Conservation (phyloP, 2,329 filamentous ascomycete species). For the Microascus cirrosus region DNA sequence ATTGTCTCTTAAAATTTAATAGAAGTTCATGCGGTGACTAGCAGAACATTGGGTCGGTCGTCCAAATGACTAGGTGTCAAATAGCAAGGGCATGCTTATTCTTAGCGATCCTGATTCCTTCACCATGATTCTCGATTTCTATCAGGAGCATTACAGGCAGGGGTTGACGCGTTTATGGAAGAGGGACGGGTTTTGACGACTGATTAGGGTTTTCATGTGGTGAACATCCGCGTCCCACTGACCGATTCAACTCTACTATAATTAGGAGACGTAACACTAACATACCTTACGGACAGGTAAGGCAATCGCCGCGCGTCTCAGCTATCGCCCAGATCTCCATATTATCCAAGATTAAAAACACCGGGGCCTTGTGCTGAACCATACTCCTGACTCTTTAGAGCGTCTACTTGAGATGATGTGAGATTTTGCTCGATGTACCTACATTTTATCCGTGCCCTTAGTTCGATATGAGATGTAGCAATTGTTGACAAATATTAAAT, state of each 20-base stretch:
- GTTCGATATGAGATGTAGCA: too few species aligned
- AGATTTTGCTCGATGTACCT: too few species aligned
- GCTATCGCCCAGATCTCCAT: slow-evolving; percentile 2
- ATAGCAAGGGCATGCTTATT: background rate
- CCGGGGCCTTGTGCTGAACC: background rate
- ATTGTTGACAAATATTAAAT: too few species aligned
- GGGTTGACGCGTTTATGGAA: slow-evolving; percentile 2
- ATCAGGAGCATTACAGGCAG: slow-evolving; percentile 4
- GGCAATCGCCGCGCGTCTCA: slow-evolving; percentile 3
- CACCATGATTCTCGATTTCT: slow-evolving; percentile 1
- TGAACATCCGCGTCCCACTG: background rate
- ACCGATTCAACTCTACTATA: slow-evolving; percentile 3
- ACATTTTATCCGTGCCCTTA: too few species aligned
- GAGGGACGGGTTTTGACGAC: slow-evolving; percentile 2
- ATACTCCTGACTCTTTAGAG: slow-evolving; percentile 2
- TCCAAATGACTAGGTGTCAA: too few species aligned
- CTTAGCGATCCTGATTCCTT: background rate
- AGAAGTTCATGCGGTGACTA: too few species aligned
- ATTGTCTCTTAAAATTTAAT: too few species aligned
- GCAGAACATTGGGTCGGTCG: too few species aligned
- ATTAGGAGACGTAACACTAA: slow-evolving; percentile 1
- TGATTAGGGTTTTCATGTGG: slow-evolving; percentile 1
- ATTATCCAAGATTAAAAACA: slow-evolving; percentile 2
- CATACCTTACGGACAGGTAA: slow-evolving; percentile 2
- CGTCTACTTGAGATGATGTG: slow-evolving; percentile 2